These are phyloP conservation scores for Aspergillus sojae DNA, from an alignment of 2,329 filamentous ascomycete genomes.

Conservation along the genomic window DNA sequence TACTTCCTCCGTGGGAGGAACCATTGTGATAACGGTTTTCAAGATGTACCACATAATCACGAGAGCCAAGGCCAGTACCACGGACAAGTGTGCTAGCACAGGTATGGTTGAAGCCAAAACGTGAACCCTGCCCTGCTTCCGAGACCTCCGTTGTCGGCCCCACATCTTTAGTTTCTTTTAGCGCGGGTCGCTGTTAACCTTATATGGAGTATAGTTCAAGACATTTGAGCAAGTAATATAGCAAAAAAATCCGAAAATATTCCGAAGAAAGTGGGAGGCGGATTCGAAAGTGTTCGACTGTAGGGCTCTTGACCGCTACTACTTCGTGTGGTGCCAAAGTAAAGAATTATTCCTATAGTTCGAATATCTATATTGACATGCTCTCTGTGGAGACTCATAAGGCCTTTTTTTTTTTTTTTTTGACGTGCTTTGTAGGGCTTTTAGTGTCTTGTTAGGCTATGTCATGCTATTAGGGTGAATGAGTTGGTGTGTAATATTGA, in stretches of 20 bases:
- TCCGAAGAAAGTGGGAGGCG: not conserved
- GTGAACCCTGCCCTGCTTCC: not conserved
- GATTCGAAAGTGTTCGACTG: too few species aligned
- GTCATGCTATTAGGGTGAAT: rapidly evolving
- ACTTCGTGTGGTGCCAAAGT: not conserved
- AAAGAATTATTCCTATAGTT: not conserved
- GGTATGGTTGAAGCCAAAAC: too few species aligned
- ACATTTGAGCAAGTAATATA: not conserved
- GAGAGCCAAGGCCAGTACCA: too few species aligned
- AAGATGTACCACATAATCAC: not conserved
- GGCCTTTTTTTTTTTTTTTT: too few species aligned
- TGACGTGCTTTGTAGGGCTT: too few species aligned
- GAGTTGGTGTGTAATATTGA: rapidly evolving
- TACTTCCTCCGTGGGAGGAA: too few species aligned
- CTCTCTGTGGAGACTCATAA: not conserved
- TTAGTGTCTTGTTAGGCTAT: not conserved
- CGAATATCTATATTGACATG: not conserved
- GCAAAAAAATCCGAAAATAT: not conserved
- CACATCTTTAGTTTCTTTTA: not conserved
- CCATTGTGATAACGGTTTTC: too few species aligned
- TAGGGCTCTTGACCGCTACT: not conserved
- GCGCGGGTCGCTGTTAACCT: not conserved
- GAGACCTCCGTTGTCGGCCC: not conserved
- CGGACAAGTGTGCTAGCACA: too few species aligned
- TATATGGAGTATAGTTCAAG: not conserved